phyloP scores from a whole-genome alignment of 1,284 basidiomycete genomes.

The Leccinum griseonigrum region DNA sequence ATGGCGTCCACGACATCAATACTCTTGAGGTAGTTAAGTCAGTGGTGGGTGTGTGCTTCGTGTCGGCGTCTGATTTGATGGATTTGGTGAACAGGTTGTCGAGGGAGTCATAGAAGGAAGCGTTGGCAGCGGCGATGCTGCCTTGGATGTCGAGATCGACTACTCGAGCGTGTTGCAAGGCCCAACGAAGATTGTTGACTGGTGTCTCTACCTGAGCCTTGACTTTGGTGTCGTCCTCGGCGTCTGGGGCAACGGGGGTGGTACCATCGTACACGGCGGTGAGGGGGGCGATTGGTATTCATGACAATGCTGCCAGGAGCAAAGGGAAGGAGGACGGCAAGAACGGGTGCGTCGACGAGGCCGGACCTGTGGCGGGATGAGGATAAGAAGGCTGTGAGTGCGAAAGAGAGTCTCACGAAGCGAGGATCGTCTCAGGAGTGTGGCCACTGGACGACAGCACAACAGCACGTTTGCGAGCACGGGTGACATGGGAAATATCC shows the following conservation, averaged over 20 bases:
- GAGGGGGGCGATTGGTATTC: slow-evolving; percentile 42
- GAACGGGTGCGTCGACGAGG: slow-evolving; percentile 37
- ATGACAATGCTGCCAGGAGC: slow-evolving; percentile 43
- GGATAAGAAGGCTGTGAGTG: slow-evolving; percentile 2
- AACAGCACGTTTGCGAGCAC: slow-evolving; percentile 40
- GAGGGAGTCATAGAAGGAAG: slow-evolving; percentile 62
- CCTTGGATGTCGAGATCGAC: slow-evolving; percentile 69
- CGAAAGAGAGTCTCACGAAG: slow-evolving; percentile 19
- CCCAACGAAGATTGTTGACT: slow-evolving; percentile 54
- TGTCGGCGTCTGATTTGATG: slow-evolving; percentile 29
- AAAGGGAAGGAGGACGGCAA: slow-evolving; percentile 59
- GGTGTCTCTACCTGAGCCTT: slow-evolving; percentile 13
- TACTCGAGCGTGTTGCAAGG: slow-evolving; percentile 55
- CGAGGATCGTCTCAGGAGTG: slow-evolving; percentile 12
- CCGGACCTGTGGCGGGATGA: slow-evolving; percentile 31
- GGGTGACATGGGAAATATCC: slow-evolving; percentile 35
- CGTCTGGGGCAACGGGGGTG: slow-evolving; percentile 38
- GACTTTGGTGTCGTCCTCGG: slow-evolving; percentile 15
- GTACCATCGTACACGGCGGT: slow-evolving; percentile 52
- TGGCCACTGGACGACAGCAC: slow-evolving; percentile 25
- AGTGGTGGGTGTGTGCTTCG: slow-evolving; percentile 42
- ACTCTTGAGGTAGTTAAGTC: slow-evolving; percentile 29
- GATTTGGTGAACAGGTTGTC: slow-evolving; percentile 73
- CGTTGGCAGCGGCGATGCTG: slow-evolving; percentile 47
- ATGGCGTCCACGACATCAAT: slow-evolving; percentile 30